Conservation (phyloP, 1,139 yeast genomes). For the Neolecta irregularis region DNA sequence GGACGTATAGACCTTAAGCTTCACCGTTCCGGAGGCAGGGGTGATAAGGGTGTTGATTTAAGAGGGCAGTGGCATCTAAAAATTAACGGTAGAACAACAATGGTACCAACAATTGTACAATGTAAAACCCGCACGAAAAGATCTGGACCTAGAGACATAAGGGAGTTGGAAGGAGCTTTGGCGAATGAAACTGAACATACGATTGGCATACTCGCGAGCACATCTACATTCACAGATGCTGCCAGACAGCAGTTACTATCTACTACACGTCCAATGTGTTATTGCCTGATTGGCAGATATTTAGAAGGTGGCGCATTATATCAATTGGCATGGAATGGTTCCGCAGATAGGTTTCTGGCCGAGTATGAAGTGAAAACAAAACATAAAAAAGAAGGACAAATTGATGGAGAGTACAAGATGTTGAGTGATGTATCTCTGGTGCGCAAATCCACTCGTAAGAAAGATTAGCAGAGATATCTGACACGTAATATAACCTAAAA, state of each 20-base stretch:
- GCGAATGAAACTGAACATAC: constrained; percentile 6
- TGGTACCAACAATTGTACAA: constrained; percentile 13
- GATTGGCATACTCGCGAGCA: constrained; percentile 15
- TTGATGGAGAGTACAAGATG: neutral
- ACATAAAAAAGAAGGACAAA: neutral
- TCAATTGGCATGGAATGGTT: constrained; percentile 14
- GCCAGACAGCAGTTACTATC: constrained; percentile 10
- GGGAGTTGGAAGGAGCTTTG: constrained; percentile 17
- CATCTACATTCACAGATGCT: constrained; percentile 11
- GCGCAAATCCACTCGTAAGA: neutral
- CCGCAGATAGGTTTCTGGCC: constrained; percentile 11
- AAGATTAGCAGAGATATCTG: neutral
- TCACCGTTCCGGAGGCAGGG: constrained; percentile 16
- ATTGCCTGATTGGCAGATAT: constrained; percentile 7
- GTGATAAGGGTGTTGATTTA: constrained; percentile 17
- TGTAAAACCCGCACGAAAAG: constrained; percentile 15
- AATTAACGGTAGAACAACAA: neutral
- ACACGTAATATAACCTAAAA: neutral
- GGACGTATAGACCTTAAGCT: constrained; percentile 10
- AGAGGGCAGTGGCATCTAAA: constrained; percentile 15
- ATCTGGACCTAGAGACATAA: constrained; percentile 13
- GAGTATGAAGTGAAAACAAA: constrained; percentile 2
- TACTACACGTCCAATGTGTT: constrained; percentile 13
- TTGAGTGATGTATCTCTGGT: neutral
- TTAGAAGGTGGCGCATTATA: constrained; percentile 11